Base-by-base conservation (phyloP, 495 filamentous ascomycete species). In the Baudoinia panamericana region DNA sequence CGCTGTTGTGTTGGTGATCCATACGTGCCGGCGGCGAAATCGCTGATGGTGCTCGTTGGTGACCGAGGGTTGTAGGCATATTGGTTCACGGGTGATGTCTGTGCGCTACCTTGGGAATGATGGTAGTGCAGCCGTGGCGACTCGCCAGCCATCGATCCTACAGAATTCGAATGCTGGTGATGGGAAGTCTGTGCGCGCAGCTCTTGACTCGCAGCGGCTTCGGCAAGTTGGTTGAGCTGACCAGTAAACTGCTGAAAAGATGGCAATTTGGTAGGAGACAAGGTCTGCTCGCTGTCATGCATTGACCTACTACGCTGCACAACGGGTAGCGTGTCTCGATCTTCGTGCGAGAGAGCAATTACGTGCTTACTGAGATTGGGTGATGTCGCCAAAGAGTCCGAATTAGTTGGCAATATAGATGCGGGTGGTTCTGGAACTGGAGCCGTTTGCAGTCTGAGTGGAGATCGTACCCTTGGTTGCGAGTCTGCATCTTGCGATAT, bases 181-280 rank as follows among this genome's bases (percentile, higher is more conserved):
- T 27, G 29, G 22, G 30, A 22, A 26, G 4, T 8, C 5, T 19
- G 24, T 18, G 12, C 6, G 12, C 39, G 27, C 12, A 29, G 27
- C 15, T 31, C 27, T 20, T 41, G 38, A 9, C 4, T 41, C 5
- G 26, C 18, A 3, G 56, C 56, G 2, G 50, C 51, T 18, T 57
- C 54, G 31, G 56, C 56, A 16, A 62, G 30, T 17, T 55, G 51
- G 30, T 30, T 50, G 19, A 58, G 30, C 15, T 53, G 58, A 9
- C 37, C 28, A 18, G 36, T 41, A 1, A 46, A 18, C 17, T 46
- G 36, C n/a, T 26, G 26, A 17, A 46, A 33, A 2, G 43, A 46
- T 17, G 43, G 43, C 4, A 46, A 30, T 22, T 16, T 6, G 10
- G 19, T 24, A 9, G 23, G 41, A 10, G 33, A 36, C 7, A 10